phyloP scores from a whole-genome alignment of 1,139 yeast species.

The Candida glucosophila region DNA sequence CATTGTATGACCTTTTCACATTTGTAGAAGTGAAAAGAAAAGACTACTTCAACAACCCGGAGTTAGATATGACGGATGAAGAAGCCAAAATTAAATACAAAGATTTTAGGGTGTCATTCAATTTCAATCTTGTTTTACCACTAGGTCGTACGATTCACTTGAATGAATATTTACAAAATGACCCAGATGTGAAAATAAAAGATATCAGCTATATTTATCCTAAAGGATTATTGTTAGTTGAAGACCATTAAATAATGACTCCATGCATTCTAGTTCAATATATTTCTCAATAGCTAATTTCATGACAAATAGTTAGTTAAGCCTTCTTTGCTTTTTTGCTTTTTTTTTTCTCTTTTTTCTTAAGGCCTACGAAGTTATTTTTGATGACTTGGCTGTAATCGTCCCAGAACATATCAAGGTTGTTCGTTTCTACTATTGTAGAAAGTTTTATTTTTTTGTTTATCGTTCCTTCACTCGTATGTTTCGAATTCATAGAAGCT shows the following conservation, averaged over 20 bases:
- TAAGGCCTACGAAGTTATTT: slow-evolving; percentile 45
- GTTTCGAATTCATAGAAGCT: slow-evolving; percentile 38
- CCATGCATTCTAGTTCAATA: slow-evolving; percentile 1
- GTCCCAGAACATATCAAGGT: slow-evolving; percentile 61
- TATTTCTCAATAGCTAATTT: slow-evolving; percentile 1
- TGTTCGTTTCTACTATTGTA: slow-evolving; percentile 52
- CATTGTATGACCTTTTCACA: slow-evolving; percentile 50
- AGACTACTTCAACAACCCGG: slow-evolving; percentile 19
- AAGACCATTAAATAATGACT: slow-evolving; percentile 10
- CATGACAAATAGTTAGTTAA: slow-evolving; percentile 9
- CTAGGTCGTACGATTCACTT: slow-evolving; percentile 30
- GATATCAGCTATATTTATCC: slow-evolving; percentile 31
- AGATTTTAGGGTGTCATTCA: slow-evolving; percentile 17
- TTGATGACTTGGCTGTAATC: slow-evolving; percentile 59
- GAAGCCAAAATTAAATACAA: slow-evolving; percentile 15
- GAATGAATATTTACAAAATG: slow-evolving; percentile 13
- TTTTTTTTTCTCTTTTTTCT: slow-evolving; percentile 45
- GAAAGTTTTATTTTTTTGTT: slow-evolving; percentile 48
- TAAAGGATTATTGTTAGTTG: slow-evolving; percentile 34
- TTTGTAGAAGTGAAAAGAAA: slow-evolving; percentile 38
- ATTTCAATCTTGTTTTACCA: slow-evolving; percentile 28
- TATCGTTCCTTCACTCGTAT: slow-evolving; percentile 10
- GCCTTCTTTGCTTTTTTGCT: slow-evolving; percentile 28
- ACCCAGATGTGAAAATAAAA: slow-evolving; percentile 11
- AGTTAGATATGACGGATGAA: slow-evolving; percentile 18